Conservation (phyloP, 148 eudicot species). For the Spergularia marina region DNA sequence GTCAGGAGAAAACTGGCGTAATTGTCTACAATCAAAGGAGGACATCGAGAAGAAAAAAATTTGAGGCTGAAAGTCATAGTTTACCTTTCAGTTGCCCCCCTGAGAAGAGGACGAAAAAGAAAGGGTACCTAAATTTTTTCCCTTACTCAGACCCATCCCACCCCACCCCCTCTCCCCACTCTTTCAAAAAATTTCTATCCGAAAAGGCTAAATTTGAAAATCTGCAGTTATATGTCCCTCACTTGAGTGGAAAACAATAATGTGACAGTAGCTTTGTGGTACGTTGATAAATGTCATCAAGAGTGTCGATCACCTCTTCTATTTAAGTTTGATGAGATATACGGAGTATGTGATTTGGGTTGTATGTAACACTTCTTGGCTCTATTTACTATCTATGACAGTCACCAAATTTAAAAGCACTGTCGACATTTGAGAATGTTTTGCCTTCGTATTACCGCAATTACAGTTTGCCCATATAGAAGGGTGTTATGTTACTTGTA, state of each 20-base stretch:
- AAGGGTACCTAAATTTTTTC: conserved; percentile 17
- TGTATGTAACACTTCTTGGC: too few species aligned
- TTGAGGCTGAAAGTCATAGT: conserved; percentile 14
- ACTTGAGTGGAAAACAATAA: too few species aligned
- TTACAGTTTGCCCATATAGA: neutral
- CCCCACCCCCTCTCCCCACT: neutral
- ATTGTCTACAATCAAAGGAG: conserved; percentile 24
- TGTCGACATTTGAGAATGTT: neutral
- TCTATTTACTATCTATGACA: too few species aligned
- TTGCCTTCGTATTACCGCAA: neutral
- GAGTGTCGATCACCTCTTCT: too few species aligned
- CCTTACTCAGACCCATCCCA: neutral
- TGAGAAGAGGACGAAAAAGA: conserved; percentile 21
- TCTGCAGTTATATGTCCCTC: too few species aligned
- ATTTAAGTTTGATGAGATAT: too few species aligned
- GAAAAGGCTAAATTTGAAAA: neutral
- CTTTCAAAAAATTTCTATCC: neutral
- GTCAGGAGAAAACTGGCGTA: conserved; percentile 11
- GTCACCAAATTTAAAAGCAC: too few species aligned
- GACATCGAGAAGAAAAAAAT: conserved; percentile 16
- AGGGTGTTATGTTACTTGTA: neutral
- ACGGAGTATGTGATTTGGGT: too few species aligned
- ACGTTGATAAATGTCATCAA: too few species aligned
- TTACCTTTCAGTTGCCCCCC: conserved; percentile 22
- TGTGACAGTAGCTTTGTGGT: too few species aligned